These are phyloP conservation scores for Paspalum vaginatum DNA, from an alignment of 176 grass and related monocot species.

Conservation along the genomic window DNA sequence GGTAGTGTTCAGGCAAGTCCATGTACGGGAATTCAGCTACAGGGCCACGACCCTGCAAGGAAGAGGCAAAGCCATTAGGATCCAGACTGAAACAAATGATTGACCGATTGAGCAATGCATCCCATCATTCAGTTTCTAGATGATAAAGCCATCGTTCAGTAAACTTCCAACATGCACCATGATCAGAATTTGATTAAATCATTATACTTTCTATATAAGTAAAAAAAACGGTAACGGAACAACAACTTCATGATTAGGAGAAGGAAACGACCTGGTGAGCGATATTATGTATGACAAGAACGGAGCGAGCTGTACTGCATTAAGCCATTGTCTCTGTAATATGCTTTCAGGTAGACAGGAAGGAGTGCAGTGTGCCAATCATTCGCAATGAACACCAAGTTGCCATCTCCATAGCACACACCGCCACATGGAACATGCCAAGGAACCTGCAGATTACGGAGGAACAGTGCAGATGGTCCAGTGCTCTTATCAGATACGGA, in stretches of 20 bases:
- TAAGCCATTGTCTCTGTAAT: slow-evolving; percentile 84
- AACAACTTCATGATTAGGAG: background rate
- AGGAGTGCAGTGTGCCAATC: slow-evolving; percentile 96
- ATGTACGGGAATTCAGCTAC: slow-evolving; percentile 62
- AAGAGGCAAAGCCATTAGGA: background rate
- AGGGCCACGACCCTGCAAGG: slow-evolving; percentile 73
- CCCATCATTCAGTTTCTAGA: background rate
- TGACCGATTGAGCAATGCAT: background rate
- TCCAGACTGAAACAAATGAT: background rate
- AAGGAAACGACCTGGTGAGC: slow-evolving; percentile 78
- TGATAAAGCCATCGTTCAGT: background rate
- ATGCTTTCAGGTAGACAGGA: slow-evolving; percentile 92
- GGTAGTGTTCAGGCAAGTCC: slow-evolving; percentile 72
- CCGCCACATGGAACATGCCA: slow-evolving; percentile 95
- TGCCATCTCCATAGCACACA: slow-evolving; percentile 84
- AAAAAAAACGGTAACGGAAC: background rate
- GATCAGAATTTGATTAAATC: background rate
- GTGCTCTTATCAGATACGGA: background rate
- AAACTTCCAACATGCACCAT: background rate
- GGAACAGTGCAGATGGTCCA: background rate
- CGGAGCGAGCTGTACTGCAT: slow-evolving; percentile 84
- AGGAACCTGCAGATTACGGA: slow-evolving; percentile 59
- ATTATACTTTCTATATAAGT: background rate
- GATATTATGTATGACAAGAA: slow-evolving; percentile 95
- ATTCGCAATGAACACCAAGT: slow-evolving; percentile 92